A percentile compares a stretch with the other conserved stretches of the same genome.
Evolutionary conservation across 169 alveolate genomes (phyloP).

Genomic region (Eimeria falciformis): DNA sequence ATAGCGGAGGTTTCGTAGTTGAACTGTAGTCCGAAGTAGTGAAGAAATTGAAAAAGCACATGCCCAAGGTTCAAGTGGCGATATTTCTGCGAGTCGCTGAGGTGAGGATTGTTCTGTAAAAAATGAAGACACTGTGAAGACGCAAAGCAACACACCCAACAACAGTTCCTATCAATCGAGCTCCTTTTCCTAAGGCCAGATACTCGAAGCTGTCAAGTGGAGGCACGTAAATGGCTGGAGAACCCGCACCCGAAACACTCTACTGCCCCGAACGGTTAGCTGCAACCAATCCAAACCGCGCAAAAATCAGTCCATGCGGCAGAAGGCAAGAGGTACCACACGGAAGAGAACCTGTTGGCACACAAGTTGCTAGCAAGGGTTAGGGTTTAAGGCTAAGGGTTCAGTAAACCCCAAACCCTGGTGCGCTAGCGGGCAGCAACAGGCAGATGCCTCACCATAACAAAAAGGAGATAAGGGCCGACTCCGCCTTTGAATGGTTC

Average conservation of each 20-base stretch:
- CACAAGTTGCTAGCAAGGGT: too few relatives aligned
- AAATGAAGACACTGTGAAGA: conserved; percentile 39
- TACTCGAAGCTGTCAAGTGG: too few relatives aligned
- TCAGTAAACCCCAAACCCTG: too few relatives aligned
- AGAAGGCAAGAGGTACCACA: too few relatives aligned
- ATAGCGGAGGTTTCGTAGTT: conserved; percentile 33
- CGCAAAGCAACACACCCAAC: not conserved
- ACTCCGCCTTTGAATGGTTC: conserved; percentile 83
- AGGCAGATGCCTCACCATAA: conserved; percentile 75
- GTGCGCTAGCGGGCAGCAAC: too few relatives aligned
- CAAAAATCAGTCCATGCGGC: too few relatives aligned
- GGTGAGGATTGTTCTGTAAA: conserved; percentile 58
- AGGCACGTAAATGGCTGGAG: not conserved
- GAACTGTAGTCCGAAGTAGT: conserved; percentile 65
- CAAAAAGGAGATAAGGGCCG: conserved; percentile 82
- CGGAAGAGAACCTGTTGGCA: too few relatives aligned
- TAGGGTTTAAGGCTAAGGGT: too few relatives aligned
- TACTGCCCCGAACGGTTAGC: too few relatives aligned
- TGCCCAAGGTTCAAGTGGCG: conserved; percentile 65
- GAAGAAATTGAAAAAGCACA: conserved; percentile 62
- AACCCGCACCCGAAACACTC: too few relatives aligned
- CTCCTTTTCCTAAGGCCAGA: too few relatives aligned
- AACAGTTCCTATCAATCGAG: not conserved
- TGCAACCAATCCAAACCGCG: too few relatives aligned
- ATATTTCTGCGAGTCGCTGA: conserved; percentile 1